Base-by-base conservation (phyloP, 75 land plant species). In the Selaginella tamariscina region DNA sequence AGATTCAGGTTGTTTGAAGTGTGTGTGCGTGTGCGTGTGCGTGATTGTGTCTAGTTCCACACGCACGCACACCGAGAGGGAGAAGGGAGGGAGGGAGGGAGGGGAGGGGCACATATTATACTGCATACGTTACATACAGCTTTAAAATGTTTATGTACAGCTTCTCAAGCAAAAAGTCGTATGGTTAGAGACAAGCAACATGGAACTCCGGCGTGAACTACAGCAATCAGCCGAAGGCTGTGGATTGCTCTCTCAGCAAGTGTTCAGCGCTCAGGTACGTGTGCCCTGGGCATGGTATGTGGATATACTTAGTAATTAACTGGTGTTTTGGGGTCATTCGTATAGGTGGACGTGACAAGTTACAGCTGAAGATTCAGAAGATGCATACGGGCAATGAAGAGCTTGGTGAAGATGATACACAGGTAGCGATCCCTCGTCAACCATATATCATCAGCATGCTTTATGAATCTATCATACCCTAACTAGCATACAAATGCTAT, bases 161-260 rank as follows among this genome's bases (percentile, higher is more conserved):
- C 83, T 75, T 72, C 77, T 93, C 30, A 93, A 87, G 68, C 89
- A 95, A 68, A 95, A 81, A 71, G 84, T 95, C 67, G 79, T 87
- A 69, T 88, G 97, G 92, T 83, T 95, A 31, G 99, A 95, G 66
- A 83, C 92, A 28, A 80, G 87, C 31, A 91, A 87, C 80, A 76
- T 72, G 56, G 89, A 88, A 32, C 87, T 95, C 30, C 82, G 73
- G 55, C 74, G 82, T 62, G 84, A 91, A 71, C 80, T 95, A 24
- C 79, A 85, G 69, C 85, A 80, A 31, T 82, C 76, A 55, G 91
- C 79, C 22, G 80, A 68, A 23, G 74, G 78, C 70, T 68, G 68
- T 26, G 24, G 70, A 68, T 65, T 32, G 22, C 18, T 76, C 18
- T 84, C 81, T 20, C 78, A 85, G 57, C 68, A 65, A 68, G 83